Evolutionary conservation across 257 asterid species (phyloP), one percentile per base, ranked within the genome.

Genomic region (Oldenlandia corymbosa): DNA sequence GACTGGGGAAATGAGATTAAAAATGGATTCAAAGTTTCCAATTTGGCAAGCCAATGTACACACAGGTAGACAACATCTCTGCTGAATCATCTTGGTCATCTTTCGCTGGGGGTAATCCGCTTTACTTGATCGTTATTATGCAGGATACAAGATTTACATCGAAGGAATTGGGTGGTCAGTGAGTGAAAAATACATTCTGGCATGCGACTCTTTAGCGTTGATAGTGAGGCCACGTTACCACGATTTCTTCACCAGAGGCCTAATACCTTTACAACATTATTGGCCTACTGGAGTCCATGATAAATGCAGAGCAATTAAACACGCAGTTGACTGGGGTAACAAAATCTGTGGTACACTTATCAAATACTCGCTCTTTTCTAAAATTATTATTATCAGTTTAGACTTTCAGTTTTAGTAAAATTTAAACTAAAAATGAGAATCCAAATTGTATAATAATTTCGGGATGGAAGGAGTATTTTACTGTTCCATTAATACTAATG

Each of bases 161-260:
- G 99, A 92, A 77, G 99, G 99, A 68, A 72, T 83, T 1, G 94
- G 91, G 0, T 92, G 99, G 99, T 92, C 99, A 0, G 97, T 92
- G 68, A 92, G 99, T 58, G 97, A 92, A 73, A 92, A 92, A 41
- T 92, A 92, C 82, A 92, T 92, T 63, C 80, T 92, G 41, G 91
- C 95, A 3, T 92, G 98, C 54, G 84, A 92, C 76, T 88, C 98
- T 2, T 76, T 84, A 2, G 64, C 95, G 0, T 66, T 92, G 9
- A 51, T 86, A 6, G 84, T 92, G 49, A 78, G 76, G 62, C 91
- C 95, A 57, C 71, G 46, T 21, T 92, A 82, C 80, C 82, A 86
- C 26, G 98, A 92, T 75, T 92, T 91, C 65, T 92, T 76, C 82
- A 79, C 93, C 10, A 80, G 98, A 80, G 72, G 93, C 59, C 76